Base-by-base conservation (phyloP, 352 stramenopile genomes). In the Phytophthora megakarya region DNA sequence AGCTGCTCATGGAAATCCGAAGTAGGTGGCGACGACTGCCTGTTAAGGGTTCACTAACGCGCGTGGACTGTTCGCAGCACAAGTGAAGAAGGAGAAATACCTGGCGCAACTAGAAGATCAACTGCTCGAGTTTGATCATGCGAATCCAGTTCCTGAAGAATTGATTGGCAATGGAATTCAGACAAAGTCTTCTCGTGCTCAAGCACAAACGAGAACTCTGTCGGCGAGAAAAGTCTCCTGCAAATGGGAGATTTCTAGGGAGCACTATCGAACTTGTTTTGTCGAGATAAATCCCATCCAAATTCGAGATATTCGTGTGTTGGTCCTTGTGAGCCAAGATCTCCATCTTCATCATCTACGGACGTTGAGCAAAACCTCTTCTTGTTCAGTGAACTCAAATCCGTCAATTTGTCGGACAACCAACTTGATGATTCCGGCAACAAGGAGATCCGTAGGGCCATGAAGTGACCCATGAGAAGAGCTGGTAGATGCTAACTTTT, bases 401-500 rank as follows among this genome's bases (percentile, higher is more conserved):
- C 61, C 3, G 53, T 83, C 8, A 71, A 68, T 45, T 52, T 83
- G 10, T 54, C 69, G 3, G 52, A 80, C 52, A 83, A 83, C 48
- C 65, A 78, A 19, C 59, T 80, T n/a, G 70, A 82, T 22, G 72
- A 67, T 39, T 61, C 33, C 19, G 35, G 57, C 35, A 52, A 26
- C 58, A 73, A 70, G 25, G 63, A 77, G 28, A 61, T 81, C 26
- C 59, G 70, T 79, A 53, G 43, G 65, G 22, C 38, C 3, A 35
- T 46, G 3, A 39, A 16, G 7, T 23, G 16, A n/a, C n/a, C n/a
- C n/a, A n/a, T n/a, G n/a, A 40, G 5, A 1, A 40, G 2, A 40
- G 1, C n/a, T 49, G 37, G 5, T 18, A 23, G 26, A 26, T 22
- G 7, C 28, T 40, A 33, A 40, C 16, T 21, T 39, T 18, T 54